Evolutionary conservation across 805 yeast species (phyloP).

Genomic region (Wickerhamiella parazyma): DNA sequence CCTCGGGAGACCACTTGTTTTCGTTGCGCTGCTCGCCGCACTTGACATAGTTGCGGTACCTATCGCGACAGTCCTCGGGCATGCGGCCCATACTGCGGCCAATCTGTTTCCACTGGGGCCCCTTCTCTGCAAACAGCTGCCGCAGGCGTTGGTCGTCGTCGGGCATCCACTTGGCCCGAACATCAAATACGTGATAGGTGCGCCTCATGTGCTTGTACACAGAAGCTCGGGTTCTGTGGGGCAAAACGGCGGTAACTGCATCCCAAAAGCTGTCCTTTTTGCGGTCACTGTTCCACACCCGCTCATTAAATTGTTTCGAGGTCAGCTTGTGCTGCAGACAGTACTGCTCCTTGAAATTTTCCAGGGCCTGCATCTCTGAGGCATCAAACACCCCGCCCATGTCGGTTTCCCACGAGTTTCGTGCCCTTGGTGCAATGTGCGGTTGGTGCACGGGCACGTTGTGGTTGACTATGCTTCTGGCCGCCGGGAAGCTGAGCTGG

Average conservation of each 20-base stretch:
- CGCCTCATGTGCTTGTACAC: conserved; percentile 87
- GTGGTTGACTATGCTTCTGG: background rate
- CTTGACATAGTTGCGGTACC: conserved; percentile 91
- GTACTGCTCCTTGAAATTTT: conserved; percentile 57
- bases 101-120: conserved; percentile 79
- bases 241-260: conserved; percentile 58
- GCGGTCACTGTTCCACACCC: conserved; percentile 80
- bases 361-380: conserved; percentile 60
- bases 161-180: conserved; percentile 80
- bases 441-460: background rate
- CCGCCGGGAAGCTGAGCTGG: background rate
- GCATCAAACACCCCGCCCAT: conserved; percentile 8
- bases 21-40: conserved; percentile 68
- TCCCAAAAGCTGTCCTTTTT: conserved; percentile 89
- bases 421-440: background rate
- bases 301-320: conserved; percentile 56
- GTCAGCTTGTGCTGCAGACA: conserved; percentile 48
- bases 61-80: conserved; percentile 96
- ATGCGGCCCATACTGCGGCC: conserved; percentile 72
- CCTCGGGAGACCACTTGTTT: conserved; percentile 68
- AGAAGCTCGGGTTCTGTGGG: conserved; percentile 76
- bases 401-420: background rate
- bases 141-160: conserved; percentile 64
- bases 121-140: conserved; percentile 47
- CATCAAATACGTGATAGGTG: conserved; percentile 73